Evolutionary conservation across 768 basidiomycete genomes (phyloP), one percentile per base, ranked within the genome.

Genomic region (Chalciporus chontae): DNA sequence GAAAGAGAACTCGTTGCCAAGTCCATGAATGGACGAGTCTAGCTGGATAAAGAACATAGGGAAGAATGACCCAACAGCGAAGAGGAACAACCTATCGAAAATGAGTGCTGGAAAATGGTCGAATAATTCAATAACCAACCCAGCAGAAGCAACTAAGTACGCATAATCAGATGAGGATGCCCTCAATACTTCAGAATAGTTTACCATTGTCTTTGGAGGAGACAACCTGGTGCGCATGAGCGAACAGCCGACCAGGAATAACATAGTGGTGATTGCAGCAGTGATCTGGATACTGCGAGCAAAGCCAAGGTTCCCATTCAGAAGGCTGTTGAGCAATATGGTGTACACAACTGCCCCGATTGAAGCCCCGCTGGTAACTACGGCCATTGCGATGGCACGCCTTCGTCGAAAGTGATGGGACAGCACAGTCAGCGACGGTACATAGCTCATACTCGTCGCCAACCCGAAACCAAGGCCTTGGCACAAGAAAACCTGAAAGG

Each of bases 11-110:
- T 56, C 61, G 17, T 68, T 57, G 13, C 68, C 63, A 26, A 81
- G 64, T 2, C 76, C 75, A 48, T 78, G 76, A 47, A 70, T 69
- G 27, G 76, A 71, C 8, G 81, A 74, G 46, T 79, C 74, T 13
- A 83, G 66, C 50, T 84, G 83, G 15, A 84, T 64, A 56, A 78
- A 84, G 61, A 80, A 82, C 31, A 78, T 69, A 0, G 77, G 77
- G 42, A 74, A 77, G 52, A 73, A 80, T 11, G 78, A 51, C 3
- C 61, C 61, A n/a, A 62, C 61, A 9, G 53, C 61, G 44, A 48
- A 58, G 23, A 63, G 40, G 32, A 63, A 48, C 13, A 54, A 7
- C 4, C 61, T 63, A 40, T 21, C 23, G 14, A 31, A 10, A 17
- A 24, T 56, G 31, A 59, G 42, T 13, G 13, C 15, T 15, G 8